Percentiles rank a stretch among this genome's conserved stretches.
phyloP scores from a whole-genome alignment of 352 stramenopile species.

The Phytopythium chamaehyphon region DNA sequence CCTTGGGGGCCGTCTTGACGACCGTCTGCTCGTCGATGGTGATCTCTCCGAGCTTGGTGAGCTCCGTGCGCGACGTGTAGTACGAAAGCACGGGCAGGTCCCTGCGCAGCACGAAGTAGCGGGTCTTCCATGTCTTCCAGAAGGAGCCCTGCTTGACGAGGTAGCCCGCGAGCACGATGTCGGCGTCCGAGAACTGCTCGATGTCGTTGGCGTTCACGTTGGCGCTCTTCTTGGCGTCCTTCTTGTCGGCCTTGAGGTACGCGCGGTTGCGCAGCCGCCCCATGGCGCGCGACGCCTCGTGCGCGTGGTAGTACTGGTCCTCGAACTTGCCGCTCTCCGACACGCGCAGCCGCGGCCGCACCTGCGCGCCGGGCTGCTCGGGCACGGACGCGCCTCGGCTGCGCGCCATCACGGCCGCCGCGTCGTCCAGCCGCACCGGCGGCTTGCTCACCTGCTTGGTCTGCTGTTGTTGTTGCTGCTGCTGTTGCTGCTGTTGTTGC shows the following conservation, averaged over 20 bases:
- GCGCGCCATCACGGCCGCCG: conserved; percentile 6
- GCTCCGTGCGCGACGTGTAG: conserved; percentile 70
- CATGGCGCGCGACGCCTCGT: conserved; percentile 75
- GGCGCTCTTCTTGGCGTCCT: conserved; percentile 40
- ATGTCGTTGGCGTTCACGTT: conserved; percentile 75
- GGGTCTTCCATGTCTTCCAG: conserved; percentile 81
- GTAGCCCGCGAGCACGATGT: conserved; percentile 78
- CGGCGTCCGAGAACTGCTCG: conserved; percentile 82
- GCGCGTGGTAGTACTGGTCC: conserved; percentile 85
- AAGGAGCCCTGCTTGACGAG: conserved; percentile 85
- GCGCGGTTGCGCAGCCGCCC: conserved; percentile 74
- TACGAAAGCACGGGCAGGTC: conserved; percentile 76
- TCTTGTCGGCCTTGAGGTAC: conserved; percentile 46
- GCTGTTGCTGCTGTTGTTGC: too few species aligned
- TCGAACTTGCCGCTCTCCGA: conserved; percentile 81
- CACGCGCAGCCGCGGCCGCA: conserved; percentile 70
- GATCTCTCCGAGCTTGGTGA: conserved; percentile 82
- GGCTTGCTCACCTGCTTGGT: not conserved
- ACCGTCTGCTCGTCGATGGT: conserved; percentile 58
- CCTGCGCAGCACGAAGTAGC: conserved; percentile 81
- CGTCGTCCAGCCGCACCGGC: conserved; percentile 4
- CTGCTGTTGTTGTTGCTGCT: too few species aligned
- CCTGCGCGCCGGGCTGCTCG: conserved; percentile 9
- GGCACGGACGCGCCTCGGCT: conserved; percentile 2
- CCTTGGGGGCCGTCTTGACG: conserved; percentile 40